A percentile compares a stretch with the other conserved stretches of the same genome.
Evolutionary conservation across 257 asterid species (phyloP).

Genomic region (Hygrophila difformis): DNA sequence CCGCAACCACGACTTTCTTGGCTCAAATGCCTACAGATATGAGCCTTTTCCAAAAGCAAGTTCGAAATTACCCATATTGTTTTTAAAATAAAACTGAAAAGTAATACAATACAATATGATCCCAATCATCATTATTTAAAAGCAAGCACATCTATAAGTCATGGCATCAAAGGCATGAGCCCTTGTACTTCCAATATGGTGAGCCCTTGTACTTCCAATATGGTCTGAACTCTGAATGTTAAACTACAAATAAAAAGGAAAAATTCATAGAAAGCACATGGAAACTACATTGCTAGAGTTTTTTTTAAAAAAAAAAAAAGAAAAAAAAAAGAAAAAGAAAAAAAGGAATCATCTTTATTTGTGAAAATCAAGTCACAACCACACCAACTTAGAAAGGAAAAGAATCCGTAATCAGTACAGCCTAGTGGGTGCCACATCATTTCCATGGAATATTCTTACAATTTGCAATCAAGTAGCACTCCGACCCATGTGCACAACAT

Average conservation of each 20-base stretch:
- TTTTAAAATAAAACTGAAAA: background rate
- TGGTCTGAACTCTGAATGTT: too few species aligned
- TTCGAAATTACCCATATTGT: conserved; percentile 21
- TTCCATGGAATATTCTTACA: too few species aligned
- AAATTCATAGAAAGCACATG: too few species aligned
- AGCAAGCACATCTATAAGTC: background rate
- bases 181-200: too few species aligned
- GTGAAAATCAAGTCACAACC: background rate
- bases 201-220: too few species aligned
- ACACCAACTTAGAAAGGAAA: background rate
- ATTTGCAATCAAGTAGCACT: too few species aligned
- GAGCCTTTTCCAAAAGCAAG: conserved; percentile 60
- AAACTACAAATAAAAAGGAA: too few species aligned
- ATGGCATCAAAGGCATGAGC: too few species aligned
- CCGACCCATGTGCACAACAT: too few species aligned
- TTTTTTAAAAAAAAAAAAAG: too few species aligned
- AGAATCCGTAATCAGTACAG: background rate
- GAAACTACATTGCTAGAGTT: too few species aligned
- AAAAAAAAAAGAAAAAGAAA: too few species aligned
- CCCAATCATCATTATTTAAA: background rate
- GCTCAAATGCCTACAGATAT: conserved; percentile 82
- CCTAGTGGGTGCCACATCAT: background rate
- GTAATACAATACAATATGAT: conserved; percentile 5
- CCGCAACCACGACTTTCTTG: conserved; percentile 89
- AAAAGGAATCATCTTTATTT: background rate